Evolutionary conservation across 331 rosid species (phyloP), one percentile per base, ranked within the genome.

Genomic region (Pyracantha coccinea): DNA sequence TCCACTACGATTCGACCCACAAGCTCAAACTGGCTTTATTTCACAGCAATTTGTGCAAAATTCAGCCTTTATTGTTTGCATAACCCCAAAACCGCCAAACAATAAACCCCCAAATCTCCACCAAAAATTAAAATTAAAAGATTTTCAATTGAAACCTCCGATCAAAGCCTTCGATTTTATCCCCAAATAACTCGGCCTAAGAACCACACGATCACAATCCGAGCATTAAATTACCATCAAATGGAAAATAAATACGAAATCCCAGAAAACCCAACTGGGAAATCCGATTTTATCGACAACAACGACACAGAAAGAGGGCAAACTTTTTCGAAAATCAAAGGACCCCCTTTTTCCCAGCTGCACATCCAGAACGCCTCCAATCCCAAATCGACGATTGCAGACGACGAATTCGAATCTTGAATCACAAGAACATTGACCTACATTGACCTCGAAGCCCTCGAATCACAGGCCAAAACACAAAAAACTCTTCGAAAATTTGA

Each of bases 381-480:
- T 25, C 83, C 78, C 71, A 77, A 82, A 77, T 73, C 84, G 27
- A 71, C 76, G 64, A 87, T 55, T 78, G 45, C 75, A 38, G 45
- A 79, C 68, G 31, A 53, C 38, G 45, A 52, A 38, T 35, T 15
- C 45, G 72, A 83, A 86, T 81, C 88, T 89, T 88, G 79, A 74
- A 69, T 72, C 69, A 65, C 65, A 62, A 68, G 69, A 77, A 59
- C 86, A 83, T 80, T 82, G 86, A 86, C 91, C 88, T 71, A 45
- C 84, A 80, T 76, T 80, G 80, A 80, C 65, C 80, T 45, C 65
- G 65, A 82, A 68, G 77, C 5, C 64, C 59, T 54, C 24, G 63
- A 67, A 53, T 64, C 62, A 23, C 55, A 12, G 79, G 32, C 50
- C 58, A 3, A 72, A 72, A 57, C 3, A 10, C 5, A 16, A 72